Base-by-base conservation (phyloP, 2,329 filamentous ascomycete genomes). In the Paecilomyces fulvus region DNA sequence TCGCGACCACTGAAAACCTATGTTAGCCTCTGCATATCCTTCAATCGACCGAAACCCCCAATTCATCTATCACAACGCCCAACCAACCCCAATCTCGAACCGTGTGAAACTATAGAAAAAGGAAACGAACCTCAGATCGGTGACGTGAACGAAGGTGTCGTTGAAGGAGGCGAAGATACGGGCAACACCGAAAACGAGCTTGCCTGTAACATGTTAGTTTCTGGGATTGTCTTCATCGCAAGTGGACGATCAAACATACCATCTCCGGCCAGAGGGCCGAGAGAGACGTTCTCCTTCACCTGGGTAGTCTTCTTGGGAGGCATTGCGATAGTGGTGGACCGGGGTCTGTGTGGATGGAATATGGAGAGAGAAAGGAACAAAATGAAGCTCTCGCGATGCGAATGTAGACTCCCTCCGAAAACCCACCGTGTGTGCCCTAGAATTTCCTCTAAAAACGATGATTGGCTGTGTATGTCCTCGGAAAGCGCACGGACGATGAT, bases 151-250 rank as follows among this genome's bases (percentile, higher is more conserved):
- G 82, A 91, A 91, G 76, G 88, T 91, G 74, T 91, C 88, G 81
- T 91, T 91, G 85, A 91, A 91, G 65, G 90, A 95, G 73, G 92
- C 92, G 80, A 96, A 94, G 83, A 96, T 96, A 78, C 92, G 90
- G 77, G 92, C 92, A 81, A 96, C 92, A 78, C 92, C 92, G 78
- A 96, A 96, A 79, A 96, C 91, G 79, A 95, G 89, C 83, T 95
- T 90, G 81, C 91, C 91, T 92, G 66, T 64, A 60, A 59, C 55
- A 56, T 53, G 55, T 67, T 55, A 65, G 55, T 59, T 53, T 43
- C 14, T 20, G 37, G n/a, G n/a, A 17, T 20, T 5, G 17, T 43
- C 33, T 37, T 52, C 33, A 52, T 54, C 51, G 53, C 53, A 56
- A 48, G 54, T 48, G 48, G 59, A 57, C 52, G 51, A 50, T 25